phyloP scores from a whole-genome alignment of 129 eudicot genomes.

The Flaveria bidentis region DNA sequence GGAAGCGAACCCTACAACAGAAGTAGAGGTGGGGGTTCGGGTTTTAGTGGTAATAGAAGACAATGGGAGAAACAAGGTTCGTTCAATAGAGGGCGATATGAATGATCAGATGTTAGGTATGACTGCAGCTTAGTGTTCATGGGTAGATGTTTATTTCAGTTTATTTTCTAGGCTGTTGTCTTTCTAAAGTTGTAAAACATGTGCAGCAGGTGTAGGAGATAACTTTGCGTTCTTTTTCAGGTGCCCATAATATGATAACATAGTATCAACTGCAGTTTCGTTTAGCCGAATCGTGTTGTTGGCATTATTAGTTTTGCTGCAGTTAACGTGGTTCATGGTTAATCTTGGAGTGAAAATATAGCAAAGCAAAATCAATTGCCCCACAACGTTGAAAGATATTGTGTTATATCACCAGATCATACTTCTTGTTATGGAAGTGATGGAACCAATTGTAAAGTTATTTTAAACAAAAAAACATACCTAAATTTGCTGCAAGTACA shows the following conservation, averaged over 20 bases:
- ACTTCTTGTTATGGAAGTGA: too few species aligned
- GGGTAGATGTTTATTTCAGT: constrained; percentile 30
- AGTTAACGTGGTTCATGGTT: background rate
- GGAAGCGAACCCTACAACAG: constrained; percentile 45
- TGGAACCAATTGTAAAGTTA: too few species aligned
- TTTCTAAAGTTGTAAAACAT: constrained; percentile 16
- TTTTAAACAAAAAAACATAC: too few species aligned
- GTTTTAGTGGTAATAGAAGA: constrained; percentile 24
- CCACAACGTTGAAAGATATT: too few species aligned
- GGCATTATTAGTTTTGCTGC: background rate
- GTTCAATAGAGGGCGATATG: constrained; percentile 23
- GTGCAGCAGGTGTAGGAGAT: constrained; percentile 25
- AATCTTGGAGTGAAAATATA: too few species aligned
- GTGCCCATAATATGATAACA: background rate
- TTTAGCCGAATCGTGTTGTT: background rate
- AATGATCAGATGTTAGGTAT: constrained; percentile 2
- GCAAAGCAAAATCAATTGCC: too few species aligned
- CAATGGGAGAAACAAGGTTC: constrained; percentile 27
- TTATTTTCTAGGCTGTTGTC: constrained; percentile 12
- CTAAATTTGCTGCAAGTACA: too few species aligned
- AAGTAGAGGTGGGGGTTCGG: constrained; percentile 34
- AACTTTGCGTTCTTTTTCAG: background rate
- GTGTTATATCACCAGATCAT: too few species aligned
- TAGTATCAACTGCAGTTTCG: background rate
- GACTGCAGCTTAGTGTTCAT: constrained; percentile 25